Evolutionary conservation across 2,329 filamentous ascomycete genomes (phyloP), one percentile per base, ranked within the genome.

Genomic region (Calonectria pteridis): DNA sequence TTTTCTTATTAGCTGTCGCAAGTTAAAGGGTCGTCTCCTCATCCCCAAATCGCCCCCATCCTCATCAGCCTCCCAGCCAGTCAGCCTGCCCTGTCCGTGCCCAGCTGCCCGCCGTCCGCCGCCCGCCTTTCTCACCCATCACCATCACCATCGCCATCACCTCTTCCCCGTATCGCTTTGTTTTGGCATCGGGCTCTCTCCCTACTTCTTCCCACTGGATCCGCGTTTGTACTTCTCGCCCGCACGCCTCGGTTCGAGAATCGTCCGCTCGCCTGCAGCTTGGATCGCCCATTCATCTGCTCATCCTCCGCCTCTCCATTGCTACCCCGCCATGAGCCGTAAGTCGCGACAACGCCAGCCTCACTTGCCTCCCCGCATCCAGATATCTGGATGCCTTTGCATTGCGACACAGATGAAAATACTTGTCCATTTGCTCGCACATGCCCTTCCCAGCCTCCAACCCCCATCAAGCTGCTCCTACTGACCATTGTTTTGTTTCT

Each of bases 311-410:
- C 31, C 31, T 43, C 50, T 53, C 63, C 40, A 53, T 71, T 69
- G 63, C 67, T 74, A 76, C 77, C 74, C 70, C 74, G 76, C 77
- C 74, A 83, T 83, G 81, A 82, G 81, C 74, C 80, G 81, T 83
- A 80, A 81, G 81, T 83, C 76, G 78, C 71, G 74, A 76, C 73
- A 73, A 76, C 74, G 74, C 55, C 77, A 81, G 79, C 78, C 77
- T 80, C 74, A 76, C 71, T 71, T 67, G 70, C 64, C 71, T 75
- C 72, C 79, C 74, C 72, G 35, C 67, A 31, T 66, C 72, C 69
- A 69, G 67, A 71, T 67, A 58, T 75, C 37, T 53, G 51, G 33
- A 67, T 51, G 68, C 35, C 26, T 31, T 59, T 40, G 55, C 55
- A 62, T 62, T 62, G 55, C 55, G 55, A 40, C 23, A 5, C 35